phyloP scores from a whole-genome alignment of 2,329 filamentous ascomycete species.

The Colletotrichum costaricense region DNA sequence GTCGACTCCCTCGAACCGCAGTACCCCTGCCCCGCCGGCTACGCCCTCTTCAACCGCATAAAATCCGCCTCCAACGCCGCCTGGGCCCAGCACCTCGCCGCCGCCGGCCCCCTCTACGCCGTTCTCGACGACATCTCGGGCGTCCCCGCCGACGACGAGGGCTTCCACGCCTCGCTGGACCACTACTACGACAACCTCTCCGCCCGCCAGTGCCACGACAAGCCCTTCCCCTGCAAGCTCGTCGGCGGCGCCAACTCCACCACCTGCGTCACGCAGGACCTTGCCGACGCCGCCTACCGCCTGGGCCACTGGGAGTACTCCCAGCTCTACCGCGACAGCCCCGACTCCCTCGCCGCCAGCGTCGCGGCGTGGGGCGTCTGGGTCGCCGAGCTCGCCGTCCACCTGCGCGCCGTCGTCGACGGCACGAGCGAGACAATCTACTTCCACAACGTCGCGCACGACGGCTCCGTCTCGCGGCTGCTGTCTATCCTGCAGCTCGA shows the following conservation, averaged over 20 bases:
- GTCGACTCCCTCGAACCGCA: slow-evolving; percentile 81
- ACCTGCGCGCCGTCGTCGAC: slow-evolving; percentile 67
- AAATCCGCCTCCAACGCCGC: slow-evolving; percentile 53
- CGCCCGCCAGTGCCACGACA: slow-evolving; percentile 79
- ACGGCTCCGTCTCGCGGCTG: slow-evolving; percentile 76
- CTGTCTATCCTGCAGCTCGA: slow-evolving; percentile 79
- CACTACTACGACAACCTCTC: slow-evolving; percentile 90
- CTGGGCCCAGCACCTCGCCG: slow-evolving; percentile 75
- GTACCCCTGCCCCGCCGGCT: slow-evolving; percentile 72
- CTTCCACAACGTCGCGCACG: slow-evolving; percentile 83
- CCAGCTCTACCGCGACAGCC: slow-evolving; percentile 78
- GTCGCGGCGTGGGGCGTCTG: slow-evolving; percentile 76
- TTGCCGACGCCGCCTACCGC: slow-evolving; percentile 78
- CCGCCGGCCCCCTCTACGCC: slow-evolving; percentile 64
- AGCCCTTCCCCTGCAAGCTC: slow-evolving; percentile 76
- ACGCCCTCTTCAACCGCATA: slow-evolving; percentile 54
- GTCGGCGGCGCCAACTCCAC: slow-evolving; percentile 56
- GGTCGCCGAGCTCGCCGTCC: slow-evolving; percentile 76
- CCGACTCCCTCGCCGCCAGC: slow-evolving; percentile 70
- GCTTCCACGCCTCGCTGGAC: slow-evolving; percentile 79
- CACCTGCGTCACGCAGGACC: slow-evolving; percentile 70
- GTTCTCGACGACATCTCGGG: slow-evolving; percentile 76
- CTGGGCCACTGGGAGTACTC: slow-evolving; percentile 85
- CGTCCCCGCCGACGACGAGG: slow-evolving; percentile 63
- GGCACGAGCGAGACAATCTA: slow-evolving; percentile 60